Conservation (phyloP, 192 early-diverging fungal species). For the Dissophora ornata region DNA sequence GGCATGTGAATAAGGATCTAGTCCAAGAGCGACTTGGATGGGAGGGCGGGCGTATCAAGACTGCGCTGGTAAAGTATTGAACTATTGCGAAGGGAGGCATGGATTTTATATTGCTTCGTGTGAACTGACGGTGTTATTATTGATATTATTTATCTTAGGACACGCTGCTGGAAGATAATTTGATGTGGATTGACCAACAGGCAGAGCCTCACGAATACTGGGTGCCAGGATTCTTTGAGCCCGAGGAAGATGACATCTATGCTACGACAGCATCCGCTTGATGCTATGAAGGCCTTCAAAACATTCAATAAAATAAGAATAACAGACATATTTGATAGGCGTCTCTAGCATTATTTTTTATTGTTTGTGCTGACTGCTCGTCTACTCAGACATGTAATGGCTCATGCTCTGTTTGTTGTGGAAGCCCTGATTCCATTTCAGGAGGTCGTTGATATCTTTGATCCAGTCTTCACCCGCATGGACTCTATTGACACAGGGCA, state of each 20-base stretch:
- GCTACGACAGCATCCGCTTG: slow-evolving; percentile 11
- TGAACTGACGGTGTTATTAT: neutral
- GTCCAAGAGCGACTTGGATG: slow-evolving; percentile 63
- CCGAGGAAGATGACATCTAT: slow-evolving; percentile 51
- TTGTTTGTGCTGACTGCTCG: no score
- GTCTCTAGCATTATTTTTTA: no score
- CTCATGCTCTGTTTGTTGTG: slow-evolving; percentile 58
- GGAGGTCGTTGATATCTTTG: slow-evolving; percentile 83
- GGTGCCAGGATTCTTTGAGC: slow-evolving; percentile 69
- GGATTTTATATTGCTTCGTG: no score
- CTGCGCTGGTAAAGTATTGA: slow-evolving; percentile 66
- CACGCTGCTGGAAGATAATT: slow-evolving; percentile 74
- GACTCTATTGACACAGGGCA: slow-evolving; percentile 79
- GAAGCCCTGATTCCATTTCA: slow-evolving; percentile 91
- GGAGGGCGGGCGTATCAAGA: slow-evolving; percentile 64
- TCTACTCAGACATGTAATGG: slow-evolving; percentile 53
- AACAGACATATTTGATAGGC: no score
- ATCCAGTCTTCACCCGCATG: slow-evolving; percentile 80
- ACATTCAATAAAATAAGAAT: no score
- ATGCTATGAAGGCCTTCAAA: neutral
- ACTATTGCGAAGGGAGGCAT: no score
- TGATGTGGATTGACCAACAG: slow-evolving; percentile 82
- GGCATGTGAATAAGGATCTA: slow-evolving; percentile 50
- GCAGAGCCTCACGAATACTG: slow-evolving; percentile 64
- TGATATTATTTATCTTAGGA: slow-evolving; percentile 56